Percentiles rank a stretch among this genome's conserved stretches.
Conservation (phyloP, 1,284 basidiomycete genomes). For the Leccinum variabile region DNA sequence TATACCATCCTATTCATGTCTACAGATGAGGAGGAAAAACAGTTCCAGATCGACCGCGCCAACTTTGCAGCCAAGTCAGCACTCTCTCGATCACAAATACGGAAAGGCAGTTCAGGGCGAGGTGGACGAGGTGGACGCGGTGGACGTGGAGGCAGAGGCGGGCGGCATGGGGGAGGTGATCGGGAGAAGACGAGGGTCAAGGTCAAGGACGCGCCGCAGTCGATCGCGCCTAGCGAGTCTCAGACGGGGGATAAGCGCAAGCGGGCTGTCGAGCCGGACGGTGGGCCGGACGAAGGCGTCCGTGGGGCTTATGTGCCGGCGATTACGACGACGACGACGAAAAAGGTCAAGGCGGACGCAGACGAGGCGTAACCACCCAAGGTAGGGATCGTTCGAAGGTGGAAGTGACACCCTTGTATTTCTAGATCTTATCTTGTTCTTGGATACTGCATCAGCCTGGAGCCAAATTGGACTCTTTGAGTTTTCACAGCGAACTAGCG, state of each 20-base stretch:
- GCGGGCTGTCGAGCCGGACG: constrained; percentile 71
- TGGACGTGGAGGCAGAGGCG: constrained; percentile 46
- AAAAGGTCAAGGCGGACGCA: constrained; percentile 54
- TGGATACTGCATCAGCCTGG: background rate
- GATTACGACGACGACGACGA: constrained; percentile 44
- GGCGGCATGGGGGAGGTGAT: constrained; percentile 34
- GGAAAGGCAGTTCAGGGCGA: constrained; percentile 29
- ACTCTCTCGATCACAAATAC: constrained; percentile 37
- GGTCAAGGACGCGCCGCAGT: constrained; percentile 18
- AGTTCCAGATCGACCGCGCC: constrained; percentile 71
- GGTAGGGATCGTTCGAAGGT: background rate
- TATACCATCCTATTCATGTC: background rate
- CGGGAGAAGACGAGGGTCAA: constrained; percentile 28
- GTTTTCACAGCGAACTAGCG: background rate
- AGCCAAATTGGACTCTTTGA: background rate
- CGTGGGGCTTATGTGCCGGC: constrained; percentile 61
- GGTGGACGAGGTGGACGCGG: constrained; percentile 44
- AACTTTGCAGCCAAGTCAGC: constrained; percentile 59
- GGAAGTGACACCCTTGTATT: constrained; percentile 18
- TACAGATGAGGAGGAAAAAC: constrained; percentile 61
- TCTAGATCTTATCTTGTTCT: constrained; percentile 10
- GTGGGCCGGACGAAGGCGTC: constrained; percentile 62
- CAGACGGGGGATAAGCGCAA: constrained; percentile 69
- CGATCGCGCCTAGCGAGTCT: constrained; percentile 33
- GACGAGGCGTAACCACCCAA: constrained; percentile 36